Percentiles rank a stretch among this genome's conserved stretches.
Conservation (phyloP, 2,329 filamentous ascomycete species). For the Epicoccum sorghinum region DNA sequence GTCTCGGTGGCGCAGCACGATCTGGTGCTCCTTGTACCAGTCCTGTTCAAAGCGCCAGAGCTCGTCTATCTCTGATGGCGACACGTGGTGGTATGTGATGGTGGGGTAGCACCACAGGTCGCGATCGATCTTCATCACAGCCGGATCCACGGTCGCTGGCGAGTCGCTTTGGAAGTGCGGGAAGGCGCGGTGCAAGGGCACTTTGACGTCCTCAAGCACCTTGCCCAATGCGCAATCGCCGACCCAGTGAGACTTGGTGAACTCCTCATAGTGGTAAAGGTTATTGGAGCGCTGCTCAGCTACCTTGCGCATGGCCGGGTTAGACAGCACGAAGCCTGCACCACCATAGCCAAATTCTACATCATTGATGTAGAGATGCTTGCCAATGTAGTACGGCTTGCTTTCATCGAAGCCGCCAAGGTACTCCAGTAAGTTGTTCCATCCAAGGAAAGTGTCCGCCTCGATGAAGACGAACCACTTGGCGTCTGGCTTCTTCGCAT, state of each 20-base stretch:
- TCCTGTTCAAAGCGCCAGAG: constrained; percentile 49
- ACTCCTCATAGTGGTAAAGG: constrained; percentile 44
- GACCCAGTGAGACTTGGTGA: constrained; percentile 46
- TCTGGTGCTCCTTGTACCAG: constrained; percentile 46
- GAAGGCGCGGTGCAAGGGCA: constrained; percentile 47
- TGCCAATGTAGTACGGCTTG: constrained; percentile 52
- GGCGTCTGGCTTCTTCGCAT: constrained; percentile 41
- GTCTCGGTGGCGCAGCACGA: constrained; percentile 46
- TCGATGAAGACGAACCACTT: constrained; percentile 50
- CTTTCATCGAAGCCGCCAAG: constrained; percentile 47
- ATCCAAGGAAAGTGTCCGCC: constrained; percentile 45
- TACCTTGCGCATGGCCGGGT: constrained; percentile 48
- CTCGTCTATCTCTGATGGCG: constrained; percentile 44
- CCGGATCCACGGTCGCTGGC: constrained; percentile 50
- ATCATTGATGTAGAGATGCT: constrained; percentile 52
- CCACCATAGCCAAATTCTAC: constrained; percentile 55
- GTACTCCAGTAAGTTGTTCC: constrained; percentile 50
- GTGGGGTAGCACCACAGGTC: constrained; percentile 53
- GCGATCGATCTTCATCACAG: constrained; percentile 41
- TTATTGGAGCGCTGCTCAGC: constrained; percentile 37
- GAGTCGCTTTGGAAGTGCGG: constrained; percentile 56
- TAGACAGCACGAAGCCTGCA: constrained; percentile 53
- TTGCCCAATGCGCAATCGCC: constrained; percentile 49
- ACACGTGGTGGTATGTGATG: constrained; percentile 51
- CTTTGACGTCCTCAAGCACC: constrained; percentile 44